These are phyloP conservation scores for Nepenthes alata DNA, from an alignment of 179 eudicot genomes.

Conservation along the genomic window DNA sequence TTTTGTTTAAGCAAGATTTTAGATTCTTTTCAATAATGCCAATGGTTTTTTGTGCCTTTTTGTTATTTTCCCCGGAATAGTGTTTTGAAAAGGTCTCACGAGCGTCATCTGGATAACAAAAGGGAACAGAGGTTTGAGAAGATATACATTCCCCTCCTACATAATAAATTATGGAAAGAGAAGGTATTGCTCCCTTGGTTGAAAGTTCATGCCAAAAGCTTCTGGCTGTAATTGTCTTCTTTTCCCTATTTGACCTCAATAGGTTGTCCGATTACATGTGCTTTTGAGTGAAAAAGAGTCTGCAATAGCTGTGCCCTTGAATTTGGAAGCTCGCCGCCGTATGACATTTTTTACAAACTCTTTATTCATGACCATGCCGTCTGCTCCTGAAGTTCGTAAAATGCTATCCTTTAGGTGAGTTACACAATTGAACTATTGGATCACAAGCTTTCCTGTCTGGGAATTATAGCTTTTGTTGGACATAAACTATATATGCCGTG, in stretches of 20 bases:
- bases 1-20: not conserved
- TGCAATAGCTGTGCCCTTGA: slow-evolving; percentile 90
- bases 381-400: slow-evolving; percentile 88
- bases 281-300: slow-evolving; percentile 92
- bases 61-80: slow-evolving; percentile 16
- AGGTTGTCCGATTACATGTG: slow-evolving; percentile 82
- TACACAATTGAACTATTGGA: not conserved
- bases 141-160: slow-evolving; percentile 39
- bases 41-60: not conserved
- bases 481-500: too few relatives aligned
- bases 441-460: too few relatives aligned
- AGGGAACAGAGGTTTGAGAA: slow-evolving; percentile 69
- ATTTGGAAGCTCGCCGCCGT: slow-evolving; percentile 95
- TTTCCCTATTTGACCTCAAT: not conserved
- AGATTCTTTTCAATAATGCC: not conserved
- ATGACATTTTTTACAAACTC: slow-evolving; percentile 96
- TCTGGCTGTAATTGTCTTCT: not conserved
- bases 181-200: slow-evolving; percentile 34
- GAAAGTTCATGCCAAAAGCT: not conserved
- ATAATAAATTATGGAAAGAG: slow-evolving; percentile 59
- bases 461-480: too few relatives aligned
- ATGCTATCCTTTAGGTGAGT: slow-evolving; percentile 98
- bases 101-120: slow-evolving; percentile 22
- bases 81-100: slow-evolving; percentile 33
- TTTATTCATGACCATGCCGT: slow-evolving; percentile 92